Conservation (phyloP, 2,329 filamentous ascomycete species). For the Microdochium bolleyi region DNA sequence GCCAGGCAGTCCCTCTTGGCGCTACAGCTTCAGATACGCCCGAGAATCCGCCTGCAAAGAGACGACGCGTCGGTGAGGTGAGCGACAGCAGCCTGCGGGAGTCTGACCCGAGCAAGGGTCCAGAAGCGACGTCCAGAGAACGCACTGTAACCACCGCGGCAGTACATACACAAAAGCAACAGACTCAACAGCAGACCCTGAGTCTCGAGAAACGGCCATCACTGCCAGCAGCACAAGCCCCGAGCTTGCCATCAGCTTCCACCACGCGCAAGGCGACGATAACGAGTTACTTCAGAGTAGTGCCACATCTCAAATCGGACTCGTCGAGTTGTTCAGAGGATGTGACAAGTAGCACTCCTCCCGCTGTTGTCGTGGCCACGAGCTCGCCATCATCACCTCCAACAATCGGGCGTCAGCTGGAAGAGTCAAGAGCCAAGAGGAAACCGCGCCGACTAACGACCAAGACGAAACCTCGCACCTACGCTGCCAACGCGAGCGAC, state of each 20-base stretch:
- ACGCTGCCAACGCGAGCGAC: slow-evolving; percentile 1
- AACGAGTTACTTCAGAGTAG: slow-evolving; percentile 18
- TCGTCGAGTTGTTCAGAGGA: background rate
- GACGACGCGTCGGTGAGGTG: slow-evolving; percentile 8
- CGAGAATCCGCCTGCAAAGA: slow-evolving; percentile 14
- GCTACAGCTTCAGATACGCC: slow-evolving; percentile 10
- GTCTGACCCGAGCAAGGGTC: background rate
- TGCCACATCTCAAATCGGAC: slow-evolving; percentile 6
- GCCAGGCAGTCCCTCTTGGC: slow-evolving; percentile 9
- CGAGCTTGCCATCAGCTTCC: slow-evolving; percentile 4
- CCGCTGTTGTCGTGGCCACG: slow-evolving; percentile 8
- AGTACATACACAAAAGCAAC: background rate
- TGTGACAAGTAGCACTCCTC: background rate
- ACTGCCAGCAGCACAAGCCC: slow-evolving; percentile 2
- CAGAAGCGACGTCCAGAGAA: background rate
- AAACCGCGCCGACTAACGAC: slow-evolving; percentile 24
- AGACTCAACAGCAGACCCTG: background rate
- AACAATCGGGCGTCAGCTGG: slow-evolving; percentile 18
- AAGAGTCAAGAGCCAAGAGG: slow-evolving; percentile 5
- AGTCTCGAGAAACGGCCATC: background rate
- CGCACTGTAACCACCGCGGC: background rate
- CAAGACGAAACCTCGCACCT: slow-evolving; percentile 8
- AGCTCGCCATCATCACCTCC: slow-evolving; percentile 15
- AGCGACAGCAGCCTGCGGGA: background rate
- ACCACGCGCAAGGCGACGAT: slow-evolving; percentile 16